These are phyloP conservation scores for Solanum pinnatisectum DNA, from an alignment of 257 asterid species.

Conservation along the genomic window DNA sequence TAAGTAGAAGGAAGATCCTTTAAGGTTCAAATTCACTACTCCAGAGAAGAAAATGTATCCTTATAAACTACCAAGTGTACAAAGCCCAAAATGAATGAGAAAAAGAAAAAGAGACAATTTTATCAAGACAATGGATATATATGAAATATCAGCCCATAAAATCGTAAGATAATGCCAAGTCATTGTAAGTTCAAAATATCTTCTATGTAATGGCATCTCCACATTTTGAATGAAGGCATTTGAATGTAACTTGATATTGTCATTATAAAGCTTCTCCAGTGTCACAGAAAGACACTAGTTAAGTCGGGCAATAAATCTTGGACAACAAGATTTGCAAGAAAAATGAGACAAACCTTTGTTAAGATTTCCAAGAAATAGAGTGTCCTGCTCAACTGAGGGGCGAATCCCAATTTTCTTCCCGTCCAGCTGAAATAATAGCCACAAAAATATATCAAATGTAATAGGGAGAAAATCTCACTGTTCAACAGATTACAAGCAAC, in stretches of 20 bases:
- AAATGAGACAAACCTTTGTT: constrained; percentile 60
- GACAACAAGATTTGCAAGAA: neutral
- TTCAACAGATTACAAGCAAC: neutral
- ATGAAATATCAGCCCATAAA: neutral
- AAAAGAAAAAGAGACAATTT: neutral
- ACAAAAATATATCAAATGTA: neutral
- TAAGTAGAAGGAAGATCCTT: neutral
- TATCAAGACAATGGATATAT: neutral
- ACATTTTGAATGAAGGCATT: neutral
- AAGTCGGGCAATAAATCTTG: neutral
- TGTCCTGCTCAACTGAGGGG: constrained; percentile 68
- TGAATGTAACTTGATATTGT: neutral
- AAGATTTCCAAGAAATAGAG: constrained; percentile 72
- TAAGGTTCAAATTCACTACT: neutral
- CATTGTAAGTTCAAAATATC: neutral
- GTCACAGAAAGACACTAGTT: neutral
- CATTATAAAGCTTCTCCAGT: neutral
- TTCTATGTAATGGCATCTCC: neutral
- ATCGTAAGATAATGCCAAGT: neutral
- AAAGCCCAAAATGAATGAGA: neutral
- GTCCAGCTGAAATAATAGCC: constrained; percentile 44
- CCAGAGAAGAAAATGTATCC: neutral
- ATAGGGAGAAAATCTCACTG: neutral
- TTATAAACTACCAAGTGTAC: neutral
- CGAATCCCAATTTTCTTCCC: constrained; percentile 86